Evolutionary conservation across 1,139 yeast species (phyloP), one percentile per base, ranked within the genome.

Genomic region (Blastobotrys elegans): DNA sequence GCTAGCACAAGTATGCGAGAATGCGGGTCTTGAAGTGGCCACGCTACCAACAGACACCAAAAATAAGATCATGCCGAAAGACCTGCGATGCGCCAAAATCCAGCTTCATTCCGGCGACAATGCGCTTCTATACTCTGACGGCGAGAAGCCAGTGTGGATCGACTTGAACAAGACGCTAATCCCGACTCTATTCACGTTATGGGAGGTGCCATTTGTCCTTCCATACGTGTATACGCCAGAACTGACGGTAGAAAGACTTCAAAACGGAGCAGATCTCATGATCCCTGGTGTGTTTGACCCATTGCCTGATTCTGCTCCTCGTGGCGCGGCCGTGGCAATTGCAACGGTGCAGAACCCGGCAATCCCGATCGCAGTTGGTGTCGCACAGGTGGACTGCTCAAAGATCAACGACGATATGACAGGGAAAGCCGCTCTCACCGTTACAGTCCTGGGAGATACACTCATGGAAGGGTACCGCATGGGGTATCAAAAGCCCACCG

Each of bases 241-340:
- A 11, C 79, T 75, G 56, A 96, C 92, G 2, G 73, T 90, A 17
- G 77, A 77, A 48, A 70, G 72, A 16, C 66, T 89, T 26, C 70
- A 73, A 32, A 79, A 77, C 51, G 97, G 97, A 7, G 97, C 97
- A 0, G 84, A 90, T 62, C 71, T 92, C 57, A 90, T 92, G 97
- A 72, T 86, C 31, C 94, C 96, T 0, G 98, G 98, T 0, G 80
- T 92, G 2, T 71, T 85, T 5, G 65, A 60, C 36, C 96, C 96
- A 0, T 82, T 84, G 58, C 88, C 84, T 42, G 44, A 56, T 50
- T 72, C 36, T 61, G 61, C 78, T 3, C 59, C 57, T 2, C 67
- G 66, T 45, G 90, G 83, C 1, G 59, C 74, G 0, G 63, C 83
- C n/a, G 96, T 87, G 16, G 96, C 86, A 0, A 73, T 92, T 31